Evolutionary conservation across 495 filamentous ascomycete species (phyloP).

Genomic region (Astrothelium macrocarpum): DNA sequence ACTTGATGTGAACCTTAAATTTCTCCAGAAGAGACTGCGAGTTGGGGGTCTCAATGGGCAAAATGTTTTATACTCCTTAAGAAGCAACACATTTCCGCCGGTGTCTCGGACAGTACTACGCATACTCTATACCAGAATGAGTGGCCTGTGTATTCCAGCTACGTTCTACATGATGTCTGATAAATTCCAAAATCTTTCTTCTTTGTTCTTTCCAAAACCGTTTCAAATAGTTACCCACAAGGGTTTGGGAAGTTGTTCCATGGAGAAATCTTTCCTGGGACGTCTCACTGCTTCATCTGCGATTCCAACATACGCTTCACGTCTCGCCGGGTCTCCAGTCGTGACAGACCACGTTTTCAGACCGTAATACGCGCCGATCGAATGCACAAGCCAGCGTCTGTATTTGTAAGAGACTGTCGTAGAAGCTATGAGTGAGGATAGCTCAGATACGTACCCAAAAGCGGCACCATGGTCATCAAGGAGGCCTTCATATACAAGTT

Average conservation of each 20-base stretch:
- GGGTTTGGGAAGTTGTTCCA: neutral
- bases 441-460: conserved; percentile 60
- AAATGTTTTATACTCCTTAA: too few species aligned
- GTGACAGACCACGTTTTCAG: conserved; percentile 76
- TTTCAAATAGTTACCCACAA: conserved; percentile 4
- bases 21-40: too few species aligned
- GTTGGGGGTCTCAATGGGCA: too few species aligned
- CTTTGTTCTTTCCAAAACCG: neutral
- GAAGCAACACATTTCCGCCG: too few species aligned
- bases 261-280: neutral
- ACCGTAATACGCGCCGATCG: conserved; percentile 86
- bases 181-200: too few species aligned
- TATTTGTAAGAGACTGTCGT: conserved; percentile 7
- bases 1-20: too few species aligned
- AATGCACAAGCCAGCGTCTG: conserved; percentile 90
- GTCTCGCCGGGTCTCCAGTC: conserved; percentile 60
- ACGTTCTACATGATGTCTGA: too few species aligned
- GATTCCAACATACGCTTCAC: conserved; percentile 85
- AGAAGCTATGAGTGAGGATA: neutral
- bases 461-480: conserved; percentile 64
- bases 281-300: conserved; percentile 23
- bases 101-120: too few species aligned
- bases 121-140: too few species aligned
- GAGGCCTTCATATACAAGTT: conserved; percentile 68
- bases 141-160: too few species aligned